Base-by-base conservation (phyloP, 345 rosid genomes). In the Limnanthes douglasii region DNA sequence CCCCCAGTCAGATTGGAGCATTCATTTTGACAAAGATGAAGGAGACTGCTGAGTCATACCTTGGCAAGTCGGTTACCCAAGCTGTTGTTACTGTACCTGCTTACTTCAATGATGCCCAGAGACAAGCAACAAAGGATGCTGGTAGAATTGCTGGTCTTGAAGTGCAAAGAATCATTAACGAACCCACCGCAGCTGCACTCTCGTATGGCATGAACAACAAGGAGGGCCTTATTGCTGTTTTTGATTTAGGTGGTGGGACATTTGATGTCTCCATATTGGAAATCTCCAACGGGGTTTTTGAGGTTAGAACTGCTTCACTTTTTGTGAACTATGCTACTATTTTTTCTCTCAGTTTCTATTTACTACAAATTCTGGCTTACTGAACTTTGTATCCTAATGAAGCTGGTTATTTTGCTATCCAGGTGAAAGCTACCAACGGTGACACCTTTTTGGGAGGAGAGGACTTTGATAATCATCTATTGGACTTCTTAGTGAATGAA, bases 391-490 rank as follows among this genome's bases (percentile, higher is more conserved):
- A 3, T 3, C 38, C 4, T 2, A 39, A 24, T 8, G 0, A 2
- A 10, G 16, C 17, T 34, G 21, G 25, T 15, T 15, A 11, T 11
- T 36, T 2, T 19, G 32, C 9, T 8, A 6, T 46, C 10, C 46
- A 86, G 96, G 94, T 86, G 35, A 86, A 86, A 86, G 92, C 94
- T 30, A 86, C 96, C 36, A 86, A 86, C 57, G 96, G 96, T 8
- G 96, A 84, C 57, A 86, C 96, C 2, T 86, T 86, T 60, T 59
- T 86, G 67, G 94, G 96, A 36, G 96, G 96, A 32, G 94, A 86
- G 45, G 95, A 84, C 48, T 86, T 86, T 50, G 96, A 86, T 45
- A 86, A 81, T 54, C 59, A 80, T 4, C 28, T 86, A 41, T 46
- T 86, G 22, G 92, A 86, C 28, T 86, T 56, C 64, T 60, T 81